Base-by-base conservation (phyloP, 257 asterid species). In the Nicotiana tabacum region DNA sequence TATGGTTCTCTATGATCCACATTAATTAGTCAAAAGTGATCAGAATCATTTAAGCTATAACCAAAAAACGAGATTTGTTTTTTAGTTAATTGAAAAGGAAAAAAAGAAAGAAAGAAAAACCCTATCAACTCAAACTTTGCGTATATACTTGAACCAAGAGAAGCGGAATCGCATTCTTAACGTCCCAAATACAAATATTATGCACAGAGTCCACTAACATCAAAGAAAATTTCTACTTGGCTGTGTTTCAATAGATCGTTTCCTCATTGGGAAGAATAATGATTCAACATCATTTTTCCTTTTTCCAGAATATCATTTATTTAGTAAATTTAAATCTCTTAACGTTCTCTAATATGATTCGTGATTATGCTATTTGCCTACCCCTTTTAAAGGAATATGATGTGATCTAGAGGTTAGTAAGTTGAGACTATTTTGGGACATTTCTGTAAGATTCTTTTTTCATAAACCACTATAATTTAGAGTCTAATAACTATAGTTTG, bases 121-220 rank as follows among this genome's bases (percentile, higher is more conserved):
- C 56, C 37, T 43, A 82, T 88, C 88, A 82, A 78, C 84, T 86
- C 88, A 84, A 83, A 77, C 79, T 88, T 86, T 6, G 90, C 88
- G 87, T 77, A 82, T 84, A 85, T 56, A 81, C 87, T 78, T 62
- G 86, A 83, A 79, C 91, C 90, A 89, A 80, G 56, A 57, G 86
- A 89, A 61, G 84, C 29, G 76, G 92, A 85, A 90, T 89, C 92
- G 51, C 27, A 88, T 89, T 88, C 90, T 48, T 72, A 72, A 72
- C 30, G 43, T 69, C 55, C 2, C 12, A 2, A 39, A 17, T 35
- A 65, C 12, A 2, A 39, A 17, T 35, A 65, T 9, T 35, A 2
- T 69, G 11, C 11, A 39, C 11, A 69, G 77, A 69, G 56, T 39
- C 53, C 77, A 68, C 56, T 69, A 39, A 39, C 5, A 43, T 5